phyloP scores from a whole-genome alignment of 768 basidiomycete genomes.

The Auriscalpium orientale region DNA sequence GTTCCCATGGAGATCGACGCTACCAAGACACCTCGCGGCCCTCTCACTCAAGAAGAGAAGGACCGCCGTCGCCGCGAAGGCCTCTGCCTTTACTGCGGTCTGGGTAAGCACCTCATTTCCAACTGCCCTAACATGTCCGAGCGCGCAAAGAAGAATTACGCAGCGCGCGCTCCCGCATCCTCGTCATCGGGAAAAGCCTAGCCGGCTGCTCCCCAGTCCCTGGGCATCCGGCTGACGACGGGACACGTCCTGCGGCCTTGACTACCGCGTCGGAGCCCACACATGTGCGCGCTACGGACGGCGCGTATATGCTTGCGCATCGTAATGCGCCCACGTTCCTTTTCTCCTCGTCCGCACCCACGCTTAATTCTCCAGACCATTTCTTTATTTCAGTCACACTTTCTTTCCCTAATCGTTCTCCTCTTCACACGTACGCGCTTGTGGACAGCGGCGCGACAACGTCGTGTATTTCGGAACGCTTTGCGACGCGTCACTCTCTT shows the following conservation, averaged over 20 bases:
- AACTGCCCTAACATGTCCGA: conserved; percentile 23
- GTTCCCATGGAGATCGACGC: conserved; percentile 17
- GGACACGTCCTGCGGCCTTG: conserved; percentile 5
- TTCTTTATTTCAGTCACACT: conserved; percentile 20
- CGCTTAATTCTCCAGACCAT: conserved; percentile 13
- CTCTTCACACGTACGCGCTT: conserved; percentile 28
- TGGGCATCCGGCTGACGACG: conserved; percentile 14
- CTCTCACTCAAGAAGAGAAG: conserved; percentile 22
- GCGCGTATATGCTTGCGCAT: not conserved
- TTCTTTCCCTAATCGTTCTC: conserved; percentile 24
- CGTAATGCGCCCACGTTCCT: not conserved
- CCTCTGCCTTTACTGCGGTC: conserved; percentile 32
- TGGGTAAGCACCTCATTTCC: conserved; percentile 21
- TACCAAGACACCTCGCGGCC: conserved; percentile 16
- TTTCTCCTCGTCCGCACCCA: conserved; percentile 5
- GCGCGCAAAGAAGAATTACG: conserved; percentile 6
- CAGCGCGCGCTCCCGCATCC: not conserved
- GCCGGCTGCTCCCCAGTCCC: conserved; percentile 18
- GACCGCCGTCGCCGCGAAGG: conserved; percentile 18
- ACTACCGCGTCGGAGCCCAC: conserved; percentile 1
- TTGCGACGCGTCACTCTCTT: conserved; percentile 26
- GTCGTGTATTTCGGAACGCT: conserved; percentile 30
- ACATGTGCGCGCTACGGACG: not conserved
- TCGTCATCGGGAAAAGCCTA: conserved; percentile 19
- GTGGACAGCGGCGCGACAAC: conserved; percentile 30